phyloP scores from a whole-genome alignment of 2,329 filamentous ascomycete species.

The Orbilia quercus region DNA sequence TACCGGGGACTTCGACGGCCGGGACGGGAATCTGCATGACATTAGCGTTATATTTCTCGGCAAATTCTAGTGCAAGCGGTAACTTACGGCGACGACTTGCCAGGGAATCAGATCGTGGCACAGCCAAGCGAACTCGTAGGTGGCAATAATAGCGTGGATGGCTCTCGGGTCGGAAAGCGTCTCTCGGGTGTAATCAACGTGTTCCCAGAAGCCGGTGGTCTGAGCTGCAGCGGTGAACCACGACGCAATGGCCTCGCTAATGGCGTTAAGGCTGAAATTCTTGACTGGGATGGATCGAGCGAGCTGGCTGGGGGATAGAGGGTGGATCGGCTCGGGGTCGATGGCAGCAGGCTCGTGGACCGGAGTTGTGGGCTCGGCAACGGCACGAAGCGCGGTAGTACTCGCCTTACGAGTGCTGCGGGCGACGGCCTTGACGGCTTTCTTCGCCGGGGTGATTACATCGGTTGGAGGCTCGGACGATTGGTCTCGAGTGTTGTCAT shows the following conservation, averaged over 20 bases:
- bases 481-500: slow-evolving; percentile 34
- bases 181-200: slow-evolving; percentile 48
- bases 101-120: slow-evolving; percentile 49
- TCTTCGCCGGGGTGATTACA: slow-evolving; percentile 50
- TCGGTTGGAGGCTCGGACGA: slow-evolving; percentile 49
- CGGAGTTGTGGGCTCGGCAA: not conserved
- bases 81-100: slow-evolving; percentile 47
- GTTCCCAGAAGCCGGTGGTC: slow-evolving; percentile 50
- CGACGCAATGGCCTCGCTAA: slow-evolving; percentile 31
- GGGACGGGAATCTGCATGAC: slow-evolving; percentile 33
- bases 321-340: slow-evolving; percentile 37
- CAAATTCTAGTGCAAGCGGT: not conserved
- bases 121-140: slow-evolving; percentile 50
- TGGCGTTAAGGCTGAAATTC: slow-evolving; percentile 43
- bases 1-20: slow-evolving; percentile 24
- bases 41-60: not conserved
- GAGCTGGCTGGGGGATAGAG: slow-evolving; percentile 41
- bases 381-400: not conserved
- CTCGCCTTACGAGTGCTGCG: slow-evolving; percentile 43
- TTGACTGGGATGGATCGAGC: slow-evolving; percentile 43
- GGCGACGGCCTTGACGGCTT: slow-evolving; percentile 3
- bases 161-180: slow-evolving; percentile 44
- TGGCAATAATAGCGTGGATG: slow-evolving; percentile 45
- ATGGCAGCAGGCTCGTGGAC: slow-evolving; percentile 22
- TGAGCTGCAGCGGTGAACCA: slow-evolving; percentile 50